Percentiles rank a stretch among this genome's conserved stretches.
These are phyloP conservation scores for Ramalina peruviana DNA, from an alignment of 495 filamentous ascomycete species.

Conservation along the genomic window DNA sequence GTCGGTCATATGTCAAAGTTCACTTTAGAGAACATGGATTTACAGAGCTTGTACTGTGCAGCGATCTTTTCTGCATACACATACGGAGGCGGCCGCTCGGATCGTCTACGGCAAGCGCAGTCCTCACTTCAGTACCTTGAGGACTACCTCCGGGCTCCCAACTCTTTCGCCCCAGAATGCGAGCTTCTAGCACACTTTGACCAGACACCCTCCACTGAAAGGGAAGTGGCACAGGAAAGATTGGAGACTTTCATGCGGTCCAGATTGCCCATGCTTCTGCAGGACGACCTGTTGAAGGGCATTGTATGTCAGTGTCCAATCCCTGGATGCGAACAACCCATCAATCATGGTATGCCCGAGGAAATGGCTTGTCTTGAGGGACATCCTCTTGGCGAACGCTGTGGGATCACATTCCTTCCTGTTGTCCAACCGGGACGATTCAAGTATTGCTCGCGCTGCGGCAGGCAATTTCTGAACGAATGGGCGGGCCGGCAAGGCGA, in stretches of 20 bases:
- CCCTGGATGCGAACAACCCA: not conserved
- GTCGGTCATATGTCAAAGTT: not conserved
- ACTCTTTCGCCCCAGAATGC: not conserved
- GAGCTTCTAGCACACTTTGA: not conserved
- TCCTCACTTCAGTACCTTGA: not conserved
- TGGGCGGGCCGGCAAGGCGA: not conserved
- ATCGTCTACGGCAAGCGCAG: not conserved
- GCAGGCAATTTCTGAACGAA: conserved; percentile 34
- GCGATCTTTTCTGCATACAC: not conserved
- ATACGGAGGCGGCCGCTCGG: conserved; percentile 15
- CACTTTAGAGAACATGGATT: not conserved
- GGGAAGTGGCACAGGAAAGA: conserved; percentile 7
- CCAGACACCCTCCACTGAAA: too few species aligned
- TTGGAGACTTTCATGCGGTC: conserved; percentile 28
- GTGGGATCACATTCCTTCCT: conserved; percentile 37
- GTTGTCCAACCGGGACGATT: conserved; percentile 41
- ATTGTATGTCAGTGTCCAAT: not conserved
- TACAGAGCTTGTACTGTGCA: not conserved
- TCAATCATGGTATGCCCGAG: not conserved
- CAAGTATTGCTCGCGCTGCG: conserved; percentile 39
- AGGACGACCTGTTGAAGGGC: not conserved
- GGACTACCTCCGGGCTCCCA: not conserved
- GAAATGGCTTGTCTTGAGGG: conserved; percentile 4
- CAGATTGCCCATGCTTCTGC: conserved; percentile 6
- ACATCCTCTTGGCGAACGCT: conserved; percentile 31